Evolutionary conservation across 2,329 filamentous ascomycete genomes (phyloP), one percentile per base, ranked within the genome.

Genomic region (Colletotrichum orbiculare): DNA sequence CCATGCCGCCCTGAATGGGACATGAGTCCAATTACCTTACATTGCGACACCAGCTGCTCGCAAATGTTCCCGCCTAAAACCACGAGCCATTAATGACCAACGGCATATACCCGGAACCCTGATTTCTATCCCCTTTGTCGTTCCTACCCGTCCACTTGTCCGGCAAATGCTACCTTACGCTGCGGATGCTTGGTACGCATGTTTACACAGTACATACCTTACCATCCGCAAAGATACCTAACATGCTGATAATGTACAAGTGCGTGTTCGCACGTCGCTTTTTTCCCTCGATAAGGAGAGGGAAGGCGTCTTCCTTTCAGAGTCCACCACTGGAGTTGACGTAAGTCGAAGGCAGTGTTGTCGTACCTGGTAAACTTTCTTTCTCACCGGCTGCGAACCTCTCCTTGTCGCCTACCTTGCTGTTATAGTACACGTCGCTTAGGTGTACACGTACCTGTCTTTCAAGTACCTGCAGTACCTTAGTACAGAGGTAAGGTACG

Each of bases 391-490:
- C 48, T 38, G 15, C 42, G 35, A 13, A 42, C 42, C 45, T 43
- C 61, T 43, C 61, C 56, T 48, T 55, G 35, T 37, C 54, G 54
- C 43, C 56, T 64, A 57, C 45, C 25, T 25, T 25, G 25, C 25
- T 25, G 25, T 25, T 25, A 25, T 25, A 25, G 25, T 25, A 25
- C 25, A 25, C 25, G 25, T 25, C 25, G 25, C 25, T 25, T 25
- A 25, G 25, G 4, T 34, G 43, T 60, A 39, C 33, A 41, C 25
- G n/a, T 8, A 38, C 15, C 13, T 13, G 46, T 25, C 35, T 25
- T 25, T 4, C 25, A 25, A 25, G 25, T 5, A 25, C 25, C 25
- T 25, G 25, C 25, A 25, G 25, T 25, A 25, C 25, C 25, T 25
- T 25, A 25, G 25, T 25, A 25, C 25, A 25, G 2, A 17, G 17